Percentiles rank a stretch among this genome's conserved stretches.
Evolutionary conservation across 1,284 basidiomycete species (phyloP).

Genomic region (Leccinum discolor): DNA sequence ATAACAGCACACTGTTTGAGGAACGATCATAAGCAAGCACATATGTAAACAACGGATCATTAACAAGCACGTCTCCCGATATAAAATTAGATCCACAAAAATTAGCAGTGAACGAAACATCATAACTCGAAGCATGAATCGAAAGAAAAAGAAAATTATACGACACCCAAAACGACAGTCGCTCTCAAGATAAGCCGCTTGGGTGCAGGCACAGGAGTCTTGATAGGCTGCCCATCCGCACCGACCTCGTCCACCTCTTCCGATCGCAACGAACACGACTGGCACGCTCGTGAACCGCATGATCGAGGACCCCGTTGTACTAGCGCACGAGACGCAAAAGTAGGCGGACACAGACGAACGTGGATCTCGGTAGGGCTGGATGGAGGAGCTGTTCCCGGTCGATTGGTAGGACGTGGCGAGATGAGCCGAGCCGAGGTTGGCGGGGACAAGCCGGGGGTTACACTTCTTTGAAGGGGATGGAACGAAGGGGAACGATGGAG

Average conservation of each 20-base stretch:
- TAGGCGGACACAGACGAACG: slow-evolving; percentile 71
- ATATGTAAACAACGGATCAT: not conserved
- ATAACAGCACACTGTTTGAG: not conserved
- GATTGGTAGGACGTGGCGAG: slow-evolving; percentile 27
- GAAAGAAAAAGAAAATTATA: slow-evolving; percentile 39
- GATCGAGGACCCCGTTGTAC: slow-evolving; percentile 78
- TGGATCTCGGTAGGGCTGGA: slow-evolving; percentile 75
- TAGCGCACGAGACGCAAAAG: slow-evolving; percentile 84
- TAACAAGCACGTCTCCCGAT: not conserved
- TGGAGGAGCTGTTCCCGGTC: slow-evolving; percentile 33
- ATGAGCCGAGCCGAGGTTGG: slow-evolving; percentile 8
- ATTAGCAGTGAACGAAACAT: not conserved
- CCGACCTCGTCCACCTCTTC: slow-evolving; percentile 56
- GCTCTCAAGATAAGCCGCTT: slow-evolving; percentile 69
- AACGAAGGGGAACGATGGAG: slow-evolving; percentile 47
- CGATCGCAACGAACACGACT: slow-evolving; percentile 73
- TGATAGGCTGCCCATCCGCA: slow-evolving; percentile 38
- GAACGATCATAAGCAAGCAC: not conserved
- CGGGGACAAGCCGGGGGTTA: slow-evolving; percentile 37
- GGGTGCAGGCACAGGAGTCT: slow-evolving; percentile 28
- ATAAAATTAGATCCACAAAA: not conserved
- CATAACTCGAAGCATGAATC: slow-evolving; percentile 9
- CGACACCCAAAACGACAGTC: slow-evolving; percentile 73
- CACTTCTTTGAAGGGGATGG: slow-evolving; percentile 36
- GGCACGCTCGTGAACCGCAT: slow-evolving; percentile 87